Evolutionary conservation across 1,284 basidiomycete genomes (phyloP).

Genomic region (Phellopilus nigrolimitatus): DNA sequence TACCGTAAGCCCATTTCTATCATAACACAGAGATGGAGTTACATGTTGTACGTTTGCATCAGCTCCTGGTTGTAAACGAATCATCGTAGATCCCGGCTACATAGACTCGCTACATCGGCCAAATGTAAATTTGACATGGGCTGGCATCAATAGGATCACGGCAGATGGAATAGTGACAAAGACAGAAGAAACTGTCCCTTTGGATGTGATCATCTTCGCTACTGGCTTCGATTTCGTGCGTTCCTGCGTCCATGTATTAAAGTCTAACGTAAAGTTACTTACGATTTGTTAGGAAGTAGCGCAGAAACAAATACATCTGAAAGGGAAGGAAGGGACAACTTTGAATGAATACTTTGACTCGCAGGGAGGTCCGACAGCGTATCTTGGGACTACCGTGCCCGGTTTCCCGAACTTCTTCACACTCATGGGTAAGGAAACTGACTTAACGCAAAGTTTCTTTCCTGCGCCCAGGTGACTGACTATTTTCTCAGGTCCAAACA

Average conservation of each 20-base stretch:
- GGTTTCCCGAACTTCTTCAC: constrained; percentile 27
- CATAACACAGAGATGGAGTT: constrained; percentile 17
- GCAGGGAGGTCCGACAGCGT: constrained; percentile 26
- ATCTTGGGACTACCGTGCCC: constrained; percentile 25
- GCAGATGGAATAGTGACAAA: constrained; percentile 43
- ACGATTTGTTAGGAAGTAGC: too few relatives aligned
- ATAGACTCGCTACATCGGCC: constrained; percentile 43
- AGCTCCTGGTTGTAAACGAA: constrained; percentile 53
- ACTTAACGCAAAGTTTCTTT: too few relatives aligned
- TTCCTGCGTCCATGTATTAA: not conserved
- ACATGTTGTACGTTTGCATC: too few relatives aligned
- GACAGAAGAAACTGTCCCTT: constrained; percentile 42
- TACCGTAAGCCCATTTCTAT: constrained; percentile 35
- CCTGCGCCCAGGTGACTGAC: not conserved
- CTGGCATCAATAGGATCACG: constrained; percentile 38
- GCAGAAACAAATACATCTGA: not conserved
- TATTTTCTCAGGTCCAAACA: constrained; percentile 26
- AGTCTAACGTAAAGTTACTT: too few relatives aligned
- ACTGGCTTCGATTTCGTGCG: constrained; percentile 37
- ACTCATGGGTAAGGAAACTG: constrained; percentile 21
- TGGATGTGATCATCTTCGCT: constrained; percentile 47
- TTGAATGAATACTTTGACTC: constrained; percentile 23
- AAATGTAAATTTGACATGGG: constrained; percentile 48
- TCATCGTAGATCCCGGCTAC: constrained; percentile 52
- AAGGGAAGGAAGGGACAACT: constrained; percentile 18